Evolutionary conservation across 202 grass and related monocot species (phyloP), one percentile per base, ranked within the genome.

Genomic region (Bolboschoenoplectus hybrid): DNA sequence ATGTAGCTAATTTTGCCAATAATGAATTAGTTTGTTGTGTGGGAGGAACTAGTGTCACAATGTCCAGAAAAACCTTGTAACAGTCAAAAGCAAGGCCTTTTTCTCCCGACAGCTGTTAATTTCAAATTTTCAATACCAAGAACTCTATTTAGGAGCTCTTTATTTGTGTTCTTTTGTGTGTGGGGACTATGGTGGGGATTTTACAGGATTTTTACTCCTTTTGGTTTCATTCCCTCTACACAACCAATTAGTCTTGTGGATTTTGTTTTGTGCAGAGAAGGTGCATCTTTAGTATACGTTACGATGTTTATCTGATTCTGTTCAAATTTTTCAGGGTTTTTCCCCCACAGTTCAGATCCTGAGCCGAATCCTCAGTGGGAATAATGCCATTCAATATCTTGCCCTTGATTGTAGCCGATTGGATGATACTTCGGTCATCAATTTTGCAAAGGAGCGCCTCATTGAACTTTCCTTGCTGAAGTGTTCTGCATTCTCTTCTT

Each of bases 381-480:
- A 98, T 62, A 80, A 76, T 34, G 67, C 46, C 38, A 69, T 98
- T 60, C 86, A 80, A 60, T 88, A 45, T 74, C 86, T 98, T 74
- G 69, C 65, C 19, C 86, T 98, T 81, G 93, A 94, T 83, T 95
- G 96, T 63, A 89, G 87, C 90, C 87, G 63, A 44, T 85, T 98
- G 5, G 89, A 92, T 61, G 90, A 98, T 85, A 89, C 84, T 63
- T 87, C 91, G 0, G 36, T 93, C 9, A 74, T 86, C 3, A 52
- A 77, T 82, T 94, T 98, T 65, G 89, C 91, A 2, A 98, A 92
- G 88, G 84, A 67, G 16, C 75, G 85, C 87, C 84, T 98, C 39
- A 80, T 71, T 36, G 91, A 98, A 84, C 93, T 98, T 75, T 86
- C 89, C 67, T 82, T 98, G 73, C 85, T 92, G 6, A 95, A 91